Evolutionary conservation across 441 rosid species (phyloP), one percentile per base, ranked within the genome.

Genomic region (Viola pubescens): DNA sequence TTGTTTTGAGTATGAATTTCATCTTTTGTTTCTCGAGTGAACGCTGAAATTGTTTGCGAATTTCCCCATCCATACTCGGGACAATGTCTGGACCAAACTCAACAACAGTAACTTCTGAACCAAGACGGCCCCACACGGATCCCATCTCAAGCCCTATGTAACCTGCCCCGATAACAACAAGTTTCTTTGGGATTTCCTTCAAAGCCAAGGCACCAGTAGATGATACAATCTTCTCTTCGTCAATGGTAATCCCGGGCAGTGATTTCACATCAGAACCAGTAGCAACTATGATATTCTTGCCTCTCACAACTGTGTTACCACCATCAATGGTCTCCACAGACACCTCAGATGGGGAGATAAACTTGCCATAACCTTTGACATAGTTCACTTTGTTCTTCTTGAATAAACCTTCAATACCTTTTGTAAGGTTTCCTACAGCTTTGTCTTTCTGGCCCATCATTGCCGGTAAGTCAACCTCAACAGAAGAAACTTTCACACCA

Each of bases 101-200:
- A 64, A 94, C 96, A 59, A 94, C 99, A 9, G 99, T 90, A 50
- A 94, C 99, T 73, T 86, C 95, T 19, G 97, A 94, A 42, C 97
- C 99, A 2, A 94, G 79, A 26, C 97, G 78, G 39, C 82, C 83
- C 97, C 97, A 90, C 1, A 90, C 97, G 11, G 99, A 94, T 44
- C 97, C 99, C 97, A 94, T 82, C 88, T 94, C 97, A 47, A 90
- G 94, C 62, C 99, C 99, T 59, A 94, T 94, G 76, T 88, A 88
- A 39, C 99, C 99, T 45, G 99, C 99, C 40, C 99, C 99, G 66
- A 94, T 80, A 53, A 94, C 97, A 38, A 94, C 87, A 5, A 94
- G 86, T 72, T 82, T 88, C 95, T 86, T 90, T 4, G 99, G 97
- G 43, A 94, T 73, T 70, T 83, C 89, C 42, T 76, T 3, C 75